A percentile compares a stretch with the other conserved stretches of the same genome.
Conservation (phyloP, 2,329 filamentous ascomycete genomes). For the Bipolaris bicolor region DNA sequence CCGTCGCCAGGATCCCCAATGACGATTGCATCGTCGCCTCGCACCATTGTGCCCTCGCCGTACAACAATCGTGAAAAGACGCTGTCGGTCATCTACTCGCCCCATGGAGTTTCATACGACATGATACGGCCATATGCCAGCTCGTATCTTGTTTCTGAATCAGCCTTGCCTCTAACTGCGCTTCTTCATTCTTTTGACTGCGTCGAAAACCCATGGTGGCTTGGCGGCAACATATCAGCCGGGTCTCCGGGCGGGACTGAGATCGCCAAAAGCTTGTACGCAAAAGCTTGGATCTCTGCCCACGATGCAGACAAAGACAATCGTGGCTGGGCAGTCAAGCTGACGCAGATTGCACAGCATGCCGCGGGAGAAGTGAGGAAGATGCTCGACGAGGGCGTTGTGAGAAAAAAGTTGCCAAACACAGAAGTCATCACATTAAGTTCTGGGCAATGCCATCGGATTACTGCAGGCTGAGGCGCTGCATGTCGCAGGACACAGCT, state of each 20-base stretch:
- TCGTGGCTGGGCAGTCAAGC: slow-evolving; percentile 58
- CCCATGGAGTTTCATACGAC: slow-evolving; percentile 65
- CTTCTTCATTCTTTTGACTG: slow-evolving; percentile 70
- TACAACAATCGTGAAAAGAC: slow-evolving; percentile 51
- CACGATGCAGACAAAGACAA: slow-evolving; percentile 67
- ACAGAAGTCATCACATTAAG: slow-evolving; percentile 30
- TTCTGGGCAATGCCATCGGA: slow-evolving; percentile 30
- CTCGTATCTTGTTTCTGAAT: slow-evolving; percentile 61
- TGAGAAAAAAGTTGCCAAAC: slow-evolving; percentile 14
- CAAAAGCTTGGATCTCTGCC: slow-evolving; percentile 65
- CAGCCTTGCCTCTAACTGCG: slow-evolving; percentile 66
- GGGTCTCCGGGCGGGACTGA: slow-evolving; percentile 64
- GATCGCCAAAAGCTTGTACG: slow-evolving; percentile 61
- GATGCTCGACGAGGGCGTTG: slow-evolving; percentile 31
- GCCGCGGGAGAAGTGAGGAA: slow-evolving; percentile 37
- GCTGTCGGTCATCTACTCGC: slow-evolving; percentile 68
- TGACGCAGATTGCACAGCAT: slow-evolving; percentile 55
- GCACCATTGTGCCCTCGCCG: slow-evolving; percentile 43
- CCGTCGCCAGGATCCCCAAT: slow-evolving; percentile 40
- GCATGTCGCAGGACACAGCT: background rate
- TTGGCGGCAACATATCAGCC: slow-evolving; percentile 64
- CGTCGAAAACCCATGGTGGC: slow-evolving; percentile 65
- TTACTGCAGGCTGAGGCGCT: slow-evolving; percentile 19
- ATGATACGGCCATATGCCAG: slow-evolving; percentile 63
- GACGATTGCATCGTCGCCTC: slow-evolving; percentile 42